Base-by-base conservation (phyloP, 352 stramenopile genomes). In the Phytophthora palmivora region DNA sequence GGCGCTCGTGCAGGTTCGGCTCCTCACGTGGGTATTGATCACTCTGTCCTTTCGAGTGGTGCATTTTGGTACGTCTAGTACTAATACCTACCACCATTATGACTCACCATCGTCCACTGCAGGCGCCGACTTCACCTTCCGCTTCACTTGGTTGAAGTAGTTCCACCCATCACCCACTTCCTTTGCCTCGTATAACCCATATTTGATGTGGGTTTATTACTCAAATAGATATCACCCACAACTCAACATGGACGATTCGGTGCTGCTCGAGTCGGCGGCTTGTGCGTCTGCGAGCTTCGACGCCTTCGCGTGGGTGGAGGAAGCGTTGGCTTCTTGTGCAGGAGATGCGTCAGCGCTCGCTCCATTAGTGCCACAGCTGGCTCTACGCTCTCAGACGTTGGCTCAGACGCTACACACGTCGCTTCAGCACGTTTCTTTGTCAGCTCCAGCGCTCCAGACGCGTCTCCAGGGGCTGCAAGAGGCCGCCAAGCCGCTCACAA, bases 221-320 rank as follows among this genome's bases (percentile, higher is more conserved):
- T 28, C 24, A 28, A 28, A 28, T 28, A 28, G 18, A 45, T 32
- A 32, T 18, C 41, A 47, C 41, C 41, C 28, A 32, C 9, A 19
- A 34, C 38, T 22, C 30, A 43, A 33, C 2, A 70, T 63, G 53
- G 48, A 44, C 33, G 67, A 76, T 21, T 21, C 47, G 16, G 41
- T 58, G 34, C 47, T 78, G 44, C 49, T 89, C 41, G 76, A 79
- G 51, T 80, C 83, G 19, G 65, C 74, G 18, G 67, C 74, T 24
- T 89, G 86, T 36, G 50, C 49, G 18, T 75, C 72, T 45, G 46
- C 72, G 18, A 73, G 54, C 38, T 92, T 92, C 61, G 78, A 92
- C 60, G 79, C 74, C 43, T 91, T 83, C 66, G 79, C 79, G 56
- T 92, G 81, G 81, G 71, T 86, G 22, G 84, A 92, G 67, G 72